Percentiles rank a stretch among this genome's conserved stretches.
phyloP scores from a whole-genome alignment of 139 green algal genomes.

The Coccomyxa sp. region DNA sequence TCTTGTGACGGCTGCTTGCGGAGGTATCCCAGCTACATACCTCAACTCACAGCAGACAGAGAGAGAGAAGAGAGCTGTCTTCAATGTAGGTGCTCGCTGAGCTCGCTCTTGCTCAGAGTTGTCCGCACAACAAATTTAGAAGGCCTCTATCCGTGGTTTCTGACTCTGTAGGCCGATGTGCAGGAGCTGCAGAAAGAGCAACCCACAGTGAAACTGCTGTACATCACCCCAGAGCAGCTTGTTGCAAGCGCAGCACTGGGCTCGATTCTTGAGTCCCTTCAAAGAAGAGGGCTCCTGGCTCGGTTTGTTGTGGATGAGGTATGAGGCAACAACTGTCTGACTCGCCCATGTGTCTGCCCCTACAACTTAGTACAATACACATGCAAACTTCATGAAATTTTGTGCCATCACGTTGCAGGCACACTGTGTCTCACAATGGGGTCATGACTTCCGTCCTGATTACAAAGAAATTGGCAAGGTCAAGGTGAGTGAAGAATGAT shows the following conservation, averaged over 20 bases:
- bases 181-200: background rate
- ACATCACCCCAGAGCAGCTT: conserved; percentile 81
- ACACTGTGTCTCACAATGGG: conserved; percentile 74
- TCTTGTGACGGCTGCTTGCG: conserved; percentile 35
- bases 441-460: conserved; percentile 76
- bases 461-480: conserved; percentile 65
- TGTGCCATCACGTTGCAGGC: conserved; percentile 23
- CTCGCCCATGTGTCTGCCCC: background rate
- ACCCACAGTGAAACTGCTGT: conserved; percentile 68
- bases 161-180: background rate
- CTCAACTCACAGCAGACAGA: conserved; percentile 66
- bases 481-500: conserved; percentile 9
- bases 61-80: conserved; percentile 28
- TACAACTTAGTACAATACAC: too few species aligned
- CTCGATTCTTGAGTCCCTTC: conserved; percentile 21
- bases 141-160: background rate
- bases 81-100: background rate
- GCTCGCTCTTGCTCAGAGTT: background rate
- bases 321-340: background rate
- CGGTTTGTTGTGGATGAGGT: conserved; percentile 73
- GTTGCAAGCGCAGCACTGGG: conserved; percentile 33
- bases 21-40: conserved; percentile 72
- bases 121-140: background rate
- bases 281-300: conserved; percentile 33
- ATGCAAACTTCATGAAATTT: too few species aligned